Conservation (phyloP, 2,329 filamentous ascomycete species). For the Kalmusia sp. region DNA sequence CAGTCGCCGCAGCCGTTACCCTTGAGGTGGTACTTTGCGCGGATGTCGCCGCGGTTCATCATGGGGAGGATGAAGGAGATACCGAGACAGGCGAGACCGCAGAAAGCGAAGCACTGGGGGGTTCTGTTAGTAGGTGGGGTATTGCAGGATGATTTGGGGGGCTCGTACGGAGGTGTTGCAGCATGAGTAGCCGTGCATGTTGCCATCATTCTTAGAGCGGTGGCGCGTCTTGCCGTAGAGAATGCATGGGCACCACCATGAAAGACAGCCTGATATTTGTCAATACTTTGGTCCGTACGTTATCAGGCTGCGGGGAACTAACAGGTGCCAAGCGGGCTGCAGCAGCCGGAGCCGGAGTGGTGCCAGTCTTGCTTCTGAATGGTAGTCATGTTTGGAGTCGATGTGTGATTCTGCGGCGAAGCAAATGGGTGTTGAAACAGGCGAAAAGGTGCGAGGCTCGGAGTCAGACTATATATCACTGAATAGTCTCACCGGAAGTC, state of each 20-base stretch:
- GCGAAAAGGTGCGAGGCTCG: neutral
- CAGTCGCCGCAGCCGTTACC: slow-evolving; percentile 43
- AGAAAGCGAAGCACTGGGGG: slow-evolving; percentile 34
- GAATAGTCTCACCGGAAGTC: slow-evolving; percentile 5
- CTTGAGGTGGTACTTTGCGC: slow-evolving; percentile 38
- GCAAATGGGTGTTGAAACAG: neutral
- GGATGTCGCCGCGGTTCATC: slow-evolving; percentile 41
- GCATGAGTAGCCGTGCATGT: slow-evolving; percentile 35
- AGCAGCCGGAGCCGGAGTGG: slow-evolving; percentile 36
- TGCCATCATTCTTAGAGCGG: slow-evolving; percentile 34
- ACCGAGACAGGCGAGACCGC: slow-evolving; percentile 30
- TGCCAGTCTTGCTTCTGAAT: slow-evolving; percentile 39
- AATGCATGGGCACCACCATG: slow-evolving; percentile 44
- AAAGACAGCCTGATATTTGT: slow-evolving; percentile 32
- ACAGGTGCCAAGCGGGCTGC: slow-evolving; percentile 39
- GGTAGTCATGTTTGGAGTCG: slow-evolving; percentile 23
- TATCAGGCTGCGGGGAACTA: slow-evolving; percentile 5
- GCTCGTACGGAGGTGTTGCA: slow-evolving; percentile 34
- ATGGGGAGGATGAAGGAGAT: slow-evolving; percentile 39
- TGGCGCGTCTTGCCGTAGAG: slow-evolving; percentile 39
- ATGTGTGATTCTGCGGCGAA: neutral
- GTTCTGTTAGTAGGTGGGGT: slow-evolving; percentile 10
- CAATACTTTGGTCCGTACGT: neutral
- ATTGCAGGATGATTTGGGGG: neutral
- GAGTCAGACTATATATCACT: slow-evolving; percentile 4